Percentiles rank a stretch among this genome's conserved stretches.
These are phyloP conservation scores for Pelargonium cotyledonis DNA, from an alignment of 441 rosid species.

Conservation along the genomic window DNA sequence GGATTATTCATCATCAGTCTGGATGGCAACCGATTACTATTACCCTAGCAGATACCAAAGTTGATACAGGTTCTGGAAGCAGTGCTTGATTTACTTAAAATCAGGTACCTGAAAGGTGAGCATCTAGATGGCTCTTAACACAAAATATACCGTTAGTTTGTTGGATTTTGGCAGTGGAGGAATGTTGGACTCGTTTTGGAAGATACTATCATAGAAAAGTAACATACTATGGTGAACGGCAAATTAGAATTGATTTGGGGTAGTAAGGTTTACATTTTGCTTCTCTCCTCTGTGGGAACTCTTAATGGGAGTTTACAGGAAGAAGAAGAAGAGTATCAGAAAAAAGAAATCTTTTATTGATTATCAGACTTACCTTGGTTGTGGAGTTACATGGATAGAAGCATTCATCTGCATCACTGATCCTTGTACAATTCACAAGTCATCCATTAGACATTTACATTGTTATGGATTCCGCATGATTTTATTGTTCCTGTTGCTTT, in stretches of 20 bases:
- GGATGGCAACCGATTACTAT: slow-evolving; percentile 62
- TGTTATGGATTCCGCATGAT: not conserved
- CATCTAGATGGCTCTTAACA: slow-evolving; percentile 14
- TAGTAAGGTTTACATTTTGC: slow-evolving; percentile 5
- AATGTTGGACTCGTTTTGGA: slow-evolving; percentile 11
- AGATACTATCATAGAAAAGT: not conserved
- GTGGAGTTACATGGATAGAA: too few relatives aligned
- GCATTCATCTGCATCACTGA: not conserved
- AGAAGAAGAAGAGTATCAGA: not conserved
- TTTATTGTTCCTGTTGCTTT: not conserved
- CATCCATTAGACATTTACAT: not conserved
- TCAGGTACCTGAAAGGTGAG: slow-evolving; percentile 17
- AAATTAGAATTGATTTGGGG: slow-evolving; percentile 11
- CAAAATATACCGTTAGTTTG: not conserved
- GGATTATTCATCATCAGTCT: slow-evolving; percentile 45
- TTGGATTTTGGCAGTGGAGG: slow-evolving; percentile 11
- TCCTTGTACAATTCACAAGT: not conserved
- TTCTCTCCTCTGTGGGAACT: not conserved
- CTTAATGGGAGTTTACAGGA: slow-evolving; percentile 14
- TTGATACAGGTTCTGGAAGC: slow-evolving; percentile 23
- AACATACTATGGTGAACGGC: slow-evolving; percentile 1
- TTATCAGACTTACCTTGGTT: too few relatives aligned
- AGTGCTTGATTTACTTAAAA: slow-evolving; percentile 25
- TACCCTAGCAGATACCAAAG: slow-evolving; percentile 32
- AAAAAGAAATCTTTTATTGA: not conserved